phyloP scores from a whole-genome alignment of 257 asterid species.

The Penstemon eatonii region DNA sequence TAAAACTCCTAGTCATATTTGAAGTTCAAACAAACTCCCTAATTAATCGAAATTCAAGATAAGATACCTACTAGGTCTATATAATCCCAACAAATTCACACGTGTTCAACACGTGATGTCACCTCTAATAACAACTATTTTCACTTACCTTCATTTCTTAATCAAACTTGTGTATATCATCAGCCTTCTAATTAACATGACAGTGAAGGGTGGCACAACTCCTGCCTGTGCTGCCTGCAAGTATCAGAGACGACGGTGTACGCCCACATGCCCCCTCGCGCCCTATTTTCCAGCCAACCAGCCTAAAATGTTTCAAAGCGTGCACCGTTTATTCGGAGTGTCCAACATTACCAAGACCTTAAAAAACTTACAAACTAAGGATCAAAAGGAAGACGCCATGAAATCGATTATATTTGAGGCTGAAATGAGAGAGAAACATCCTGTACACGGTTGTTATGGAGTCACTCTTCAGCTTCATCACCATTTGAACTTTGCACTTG shows the following conservation, averaged over 20 bases:
- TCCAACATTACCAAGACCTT: slow-evolving; percentile 47
- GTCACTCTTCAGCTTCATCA: slow-evolving; percentile 37
- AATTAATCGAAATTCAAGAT: slow-evolving; percentile 8
- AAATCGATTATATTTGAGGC: slow-evolving; percentile 66
- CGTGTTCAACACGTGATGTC: not conserved
- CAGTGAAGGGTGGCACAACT: slow-evolving; percentile 47
- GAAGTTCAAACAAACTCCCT: slow-evolving; percentile 17
- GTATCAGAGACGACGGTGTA: slow-evolving; percentile 61
- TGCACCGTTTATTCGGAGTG: slow-evolving; percentile 69
- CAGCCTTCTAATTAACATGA: slow-evolving; percentile 26
- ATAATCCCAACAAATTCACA: slow-evolving; percentile 18
- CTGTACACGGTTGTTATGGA: slow-evolving; percentile 50
- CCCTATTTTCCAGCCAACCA: slow-evolving; percentile 66
- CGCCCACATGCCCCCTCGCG: slow-evolving; percentile 53
- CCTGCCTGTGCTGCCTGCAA: slow-evolving; percentile 87
- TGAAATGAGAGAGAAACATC: slow-evolving; percentile 48
- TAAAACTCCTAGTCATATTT: slow-evolving; percentile 2
- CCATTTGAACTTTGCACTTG: slow-evolving; percentile 22
- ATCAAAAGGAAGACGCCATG: slow-evolving; percentile 61
- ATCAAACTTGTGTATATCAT: not conserved
- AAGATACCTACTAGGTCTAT: slow-evolving; percentile 22
- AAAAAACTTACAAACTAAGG: slow-evolving; percentile 16
- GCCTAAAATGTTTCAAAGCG: slow-evolving; percentile 51
- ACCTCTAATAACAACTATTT: not conserved
- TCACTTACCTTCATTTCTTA: not conserved